Base-by-base conservation (phyloP, 305 asterid genomes). In the Fraxinus velutina region DNA sequence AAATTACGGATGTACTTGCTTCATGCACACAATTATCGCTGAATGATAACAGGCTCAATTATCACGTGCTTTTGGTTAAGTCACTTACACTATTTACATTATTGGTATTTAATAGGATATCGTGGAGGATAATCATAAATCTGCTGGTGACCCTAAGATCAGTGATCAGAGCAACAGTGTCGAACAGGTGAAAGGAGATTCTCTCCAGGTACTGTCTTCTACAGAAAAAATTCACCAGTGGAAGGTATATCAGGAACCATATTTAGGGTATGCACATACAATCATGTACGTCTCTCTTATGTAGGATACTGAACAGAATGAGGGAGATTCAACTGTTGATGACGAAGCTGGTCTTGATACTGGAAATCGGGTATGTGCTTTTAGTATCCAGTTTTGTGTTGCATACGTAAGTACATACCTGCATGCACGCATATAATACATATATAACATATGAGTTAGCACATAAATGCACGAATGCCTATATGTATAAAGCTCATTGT, bases 111-210 rank as follows among this genome's bases (percentile, higher is more conserved):
- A 32, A 81, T 82, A 94, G 98, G 92, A 90, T 77, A 85, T 82
- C 62, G 87, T 12, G 78, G 90, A 87, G 84, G 90, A 89, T 83
- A 81, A 87, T 84, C 92, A 73, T 12, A 81, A 83, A 83, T 70
- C 90, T 82, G 80, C 60, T 76, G 79, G 57, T 83, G 93, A 90
- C 84, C 86, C 88, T 82, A 89, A 89, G 74, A 85, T 83, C 50
- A 75, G 64, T 81, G 91, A 88, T 83, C 90, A 83, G 85, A 78
- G 81, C 72, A 82, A 76, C 57, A 86, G 36, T 76, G 87, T 78
- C 79, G 89, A 86, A 79, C 89, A 81, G 82, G 87, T 68, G 74
- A 83, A 82, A 2, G 84, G 79, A 52, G 91, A 84, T 47, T 72
- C 89, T 87, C 64, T 77, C 50, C 87, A 90, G 91, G 97, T 89